phyloP scores from a whole-genome alignment of 257 asterid species.

The Penstemon eatonii region DNA sequence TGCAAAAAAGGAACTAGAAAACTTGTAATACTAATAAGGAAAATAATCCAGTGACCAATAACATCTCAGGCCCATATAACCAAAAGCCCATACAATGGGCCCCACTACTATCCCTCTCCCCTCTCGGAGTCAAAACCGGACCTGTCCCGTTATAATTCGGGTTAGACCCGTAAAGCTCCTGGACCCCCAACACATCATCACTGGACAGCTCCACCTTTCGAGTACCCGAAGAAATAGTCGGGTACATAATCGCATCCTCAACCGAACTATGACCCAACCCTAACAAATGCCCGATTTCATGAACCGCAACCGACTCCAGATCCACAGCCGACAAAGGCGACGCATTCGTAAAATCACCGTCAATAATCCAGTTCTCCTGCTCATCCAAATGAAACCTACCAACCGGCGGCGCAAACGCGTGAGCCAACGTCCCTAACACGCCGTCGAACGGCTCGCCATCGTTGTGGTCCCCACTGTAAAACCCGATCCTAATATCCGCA shows the following conservation, averaged over 20 bases:
- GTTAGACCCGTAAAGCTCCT: conserved; percentile 70
- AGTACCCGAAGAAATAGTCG: conserved; percentile 52
- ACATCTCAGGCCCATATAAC: neutral
- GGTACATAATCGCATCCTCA: conserved; percentile 76
- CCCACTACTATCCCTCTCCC: conserved; percentile 43
- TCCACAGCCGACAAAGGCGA: conserved; percentile 60
- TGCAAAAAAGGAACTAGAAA: neutral
- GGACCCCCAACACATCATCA: conserved; percentile 66
- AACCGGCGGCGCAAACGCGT: conserved; percentile 83
- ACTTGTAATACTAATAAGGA: too few species aligned
- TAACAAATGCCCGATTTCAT: conserved; percentile 84
- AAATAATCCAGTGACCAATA: conserved; percentile 25
- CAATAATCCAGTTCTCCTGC: conserved; percentile 78
- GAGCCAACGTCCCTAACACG: conserved; percentile 78
- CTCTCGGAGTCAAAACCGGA: conserved; percentile 37
- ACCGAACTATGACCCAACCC: conserved; percentile 92
- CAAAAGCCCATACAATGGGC: conserved; percentile 27
- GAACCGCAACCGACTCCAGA: conserved; percentile 86
- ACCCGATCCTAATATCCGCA: conserved; percentile 65
- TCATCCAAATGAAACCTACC: conserved; percentile 73
- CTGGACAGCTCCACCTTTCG: conserved; percentile 61
- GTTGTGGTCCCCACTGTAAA: conserved; percentile 70
- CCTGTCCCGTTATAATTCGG: conserved; percentile 52
- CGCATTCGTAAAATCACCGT: conserved; percentile 48
- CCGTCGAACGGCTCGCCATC: conserved; percentile 94